Percentiles rank a stretch among this genome's conserved stretches.
These are phyloP conservation scores for Phytopythium delawarense DNA, from an alignment of 352 stramenopile genomes.

Conservation along the genomic window DNA sequence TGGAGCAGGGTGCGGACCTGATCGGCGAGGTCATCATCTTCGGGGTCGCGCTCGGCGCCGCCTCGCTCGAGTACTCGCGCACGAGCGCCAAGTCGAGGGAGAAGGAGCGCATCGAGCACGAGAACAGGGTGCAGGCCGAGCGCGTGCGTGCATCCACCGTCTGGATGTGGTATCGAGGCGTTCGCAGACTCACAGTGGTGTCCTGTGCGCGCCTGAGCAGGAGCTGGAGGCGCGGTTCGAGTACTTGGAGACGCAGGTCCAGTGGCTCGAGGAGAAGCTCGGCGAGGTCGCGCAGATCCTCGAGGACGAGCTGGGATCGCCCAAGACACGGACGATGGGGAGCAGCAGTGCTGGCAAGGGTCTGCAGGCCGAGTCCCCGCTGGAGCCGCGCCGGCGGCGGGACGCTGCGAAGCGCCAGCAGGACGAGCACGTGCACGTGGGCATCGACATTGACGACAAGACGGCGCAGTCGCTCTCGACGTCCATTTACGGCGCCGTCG, in stretches of 20 bases:
- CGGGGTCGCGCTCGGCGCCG: conserved; percentile 60
- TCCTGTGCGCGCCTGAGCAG: conserved; percentile 5
- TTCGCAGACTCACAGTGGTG: not conserved
- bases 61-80: conserved; percentile 75
- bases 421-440: conserved; percentile 21
- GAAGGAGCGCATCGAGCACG: conserved; percentile 55
- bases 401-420: conserved; percentile 13
- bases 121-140: conserved; percentile 42
- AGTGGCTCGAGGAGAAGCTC: conserved; percentile 42
- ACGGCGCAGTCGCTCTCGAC: conserved; percentile 16
- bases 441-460: conserved; percentile 26
- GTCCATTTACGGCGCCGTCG: conserved; percentile 15
- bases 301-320: conserved; percentile 25
- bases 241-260: conserved; percentile 38
- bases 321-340: conserved; percentile 23
- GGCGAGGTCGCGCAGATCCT: conserved; percentile 27
- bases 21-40: conserved; percentile 81
- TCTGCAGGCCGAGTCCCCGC: conserved; percentile 4
- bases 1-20: conserved; percentile 74
- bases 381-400: not conserved
- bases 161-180: not conserved
- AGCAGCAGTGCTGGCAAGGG: conserved; percentile 8
- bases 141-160: conserved; percentile 8
- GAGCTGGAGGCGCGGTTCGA: conserved; percentile 48
- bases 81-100: conserved; percentile 44